Evolutionary conservation across 306 rosid genomes (phyloP), one percentile per base, ranked within the genome.

Genomic region (Quercus parvula): DNA sequence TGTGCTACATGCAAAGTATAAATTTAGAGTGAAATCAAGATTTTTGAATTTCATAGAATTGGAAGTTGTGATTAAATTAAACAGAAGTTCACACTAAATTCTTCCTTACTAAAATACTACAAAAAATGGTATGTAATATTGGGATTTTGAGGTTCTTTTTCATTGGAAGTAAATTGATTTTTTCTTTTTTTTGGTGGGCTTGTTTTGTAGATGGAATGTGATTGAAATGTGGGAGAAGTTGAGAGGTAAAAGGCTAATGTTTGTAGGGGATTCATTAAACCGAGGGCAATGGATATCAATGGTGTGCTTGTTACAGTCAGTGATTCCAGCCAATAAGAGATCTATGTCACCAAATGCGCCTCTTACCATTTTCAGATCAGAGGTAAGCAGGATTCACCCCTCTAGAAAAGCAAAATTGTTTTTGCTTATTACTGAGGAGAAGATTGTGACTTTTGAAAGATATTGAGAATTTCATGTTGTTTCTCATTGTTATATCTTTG

Each of bases 281-380:
- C 84, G 99, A 88, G 99, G 99, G 54, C 98, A 95, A 68, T 95
- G 99, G 99, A 93, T 95, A 84, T 90, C 99, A 58, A 86, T 95
- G 96, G 91, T 95, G 41, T 95, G 99, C 73, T 81, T 95, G 90
- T 87, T 95, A 70, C 99, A 95, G 77, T 91, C 96, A 24, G 97
- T 86, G 74, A 91, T 95, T 85, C 94, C 99, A 2, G 85, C 90
- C 33, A 84, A 95, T 76, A 91, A 87, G 87, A 91, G 91, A 86
- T 89, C 98, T 68, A 93, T 95, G 89, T 83, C 99, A 1, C 99
- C 99, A 14, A 95, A 95, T 83, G 99, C 99, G 9, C 88, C 77
- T 69, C 97, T 95, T 78, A 93, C 99, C 75, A 89, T 95, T 85
- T 95, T 95, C 75, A 84, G 87, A 87, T 96, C 99, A 44, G 93